phyloP scores from a whole-genome alignment of 805 yeast genomes.

The Naumovozyma dairenensis region DNA sequence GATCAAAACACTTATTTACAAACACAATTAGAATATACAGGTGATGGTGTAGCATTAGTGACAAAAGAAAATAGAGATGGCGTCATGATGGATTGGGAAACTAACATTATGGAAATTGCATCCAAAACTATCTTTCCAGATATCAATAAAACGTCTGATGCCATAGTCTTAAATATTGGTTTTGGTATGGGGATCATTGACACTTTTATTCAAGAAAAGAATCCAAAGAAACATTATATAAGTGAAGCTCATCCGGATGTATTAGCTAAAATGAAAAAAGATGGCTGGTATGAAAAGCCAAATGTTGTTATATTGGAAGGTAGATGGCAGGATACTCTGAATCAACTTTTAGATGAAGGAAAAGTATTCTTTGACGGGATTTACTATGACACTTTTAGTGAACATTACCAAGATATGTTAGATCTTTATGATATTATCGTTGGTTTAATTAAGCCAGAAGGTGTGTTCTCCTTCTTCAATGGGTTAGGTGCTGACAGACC shows the following conservation, averaged over 20 bases:
- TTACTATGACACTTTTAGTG: constrained; percentile 89
- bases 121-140: constrained; percentile 57
- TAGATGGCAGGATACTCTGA: constrained; percentile 84
- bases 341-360: constrained; percentile 51
- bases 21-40: constrained; percentile 55
- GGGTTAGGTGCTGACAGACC: constrained; percentile 79
- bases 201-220: constrained; percentile 48
- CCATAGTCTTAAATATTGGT: constrained; percentile 70
- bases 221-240: constrained; percentile 58
- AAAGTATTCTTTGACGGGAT: constrained; percentile 74
- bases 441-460: constrained; percentile 73
- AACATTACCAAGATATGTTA: constrained; percentile 81
- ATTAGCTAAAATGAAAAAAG: constrained; percentile 48
- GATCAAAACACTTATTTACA: constrained; percentile 55
- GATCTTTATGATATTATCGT: constrained; percentile 74
- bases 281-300: constrained; percentile 75
- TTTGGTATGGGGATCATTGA: constrained; percentile 98
- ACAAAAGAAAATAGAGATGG: constrained; percentile 75
- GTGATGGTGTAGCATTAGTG: constrained; percentile 55
- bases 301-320: constrained; percentile 73
- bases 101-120: constrained; percentile 68
- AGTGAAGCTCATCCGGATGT: constrained; percentile 96
- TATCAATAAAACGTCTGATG: constrained; percentile 22
- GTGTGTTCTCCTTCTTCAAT: constrained; percentile 83
- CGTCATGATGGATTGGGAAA: constrained; percentile 98